Conservation (phyloP, 768 basidiomycete species). For the Leucocoprinus sp. region DNA sequence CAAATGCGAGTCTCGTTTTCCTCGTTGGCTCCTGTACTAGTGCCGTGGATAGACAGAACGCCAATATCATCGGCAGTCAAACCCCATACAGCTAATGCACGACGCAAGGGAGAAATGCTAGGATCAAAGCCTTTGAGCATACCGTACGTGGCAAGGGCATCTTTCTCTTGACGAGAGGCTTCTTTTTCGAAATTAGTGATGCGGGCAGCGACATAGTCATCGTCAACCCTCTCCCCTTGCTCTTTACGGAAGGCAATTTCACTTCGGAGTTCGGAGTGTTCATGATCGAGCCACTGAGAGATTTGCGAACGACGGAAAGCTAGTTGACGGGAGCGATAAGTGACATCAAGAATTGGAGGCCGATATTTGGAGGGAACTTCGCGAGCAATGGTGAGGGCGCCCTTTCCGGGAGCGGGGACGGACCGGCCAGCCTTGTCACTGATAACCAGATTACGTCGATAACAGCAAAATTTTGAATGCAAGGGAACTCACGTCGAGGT, state of each 20-base stretch:
- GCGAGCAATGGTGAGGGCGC: constrained; percentile 82
- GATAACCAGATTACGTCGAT: neutral
- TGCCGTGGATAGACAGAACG: constrained; percentile 83
- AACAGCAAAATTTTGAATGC: neutral
- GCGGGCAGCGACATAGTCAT: constrained; percentile 68
- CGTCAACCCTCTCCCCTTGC: constrained; percentile 42
- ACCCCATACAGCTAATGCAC: constrained; percentile 96
- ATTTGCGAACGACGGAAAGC: constrained; percentile 94
- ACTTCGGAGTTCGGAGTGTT: constrained; percentile 75
- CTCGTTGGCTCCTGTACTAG: constrained; percentile 86
- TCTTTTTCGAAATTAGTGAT: constrained; percentile 85
- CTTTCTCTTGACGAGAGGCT: constrained; percentile 85
- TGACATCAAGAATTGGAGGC: constrained; percentile 71
- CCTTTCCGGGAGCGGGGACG: constrained; percentile 93
- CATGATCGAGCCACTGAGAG: constrained; percentile 87
- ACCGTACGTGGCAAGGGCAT: constrained; percentile 87
- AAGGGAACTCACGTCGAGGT: constrained; percentile 73
- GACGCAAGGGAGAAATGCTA: constrained; percentile 82
- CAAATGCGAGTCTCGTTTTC: constrained; percentile 97
- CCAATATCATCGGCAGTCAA: constrained; percentile 89
- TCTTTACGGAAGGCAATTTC: constrained; percentile 61
- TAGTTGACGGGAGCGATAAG: constrained; percentile 90
- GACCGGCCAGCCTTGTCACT: constrained; percentile 99
- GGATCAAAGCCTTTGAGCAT: constrained; percentile 90
- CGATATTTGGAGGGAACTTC: constrained; percentile 76